These are phyloP conservation scores for Infundibulicybe gibba DNA, from an alignment of 768 basidiomycete species.

Conservation along the genomic window DNA sequence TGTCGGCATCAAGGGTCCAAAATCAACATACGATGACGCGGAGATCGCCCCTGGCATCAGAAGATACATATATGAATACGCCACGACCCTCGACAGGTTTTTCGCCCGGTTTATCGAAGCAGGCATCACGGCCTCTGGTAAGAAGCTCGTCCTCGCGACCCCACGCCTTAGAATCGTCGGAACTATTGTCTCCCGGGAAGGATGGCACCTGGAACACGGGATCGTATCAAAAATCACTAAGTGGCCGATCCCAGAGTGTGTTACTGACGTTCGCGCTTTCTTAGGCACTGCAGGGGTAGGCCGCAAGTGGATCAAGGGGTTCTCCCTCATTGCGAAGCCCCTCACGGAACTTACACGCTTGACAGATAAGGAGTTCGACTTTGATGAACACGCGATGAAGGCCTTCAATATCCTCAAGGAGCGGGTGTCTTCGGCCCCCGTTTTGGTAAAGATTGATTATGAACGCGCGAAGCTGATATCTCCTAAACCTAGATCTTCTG, in stretches of 20 bases:
- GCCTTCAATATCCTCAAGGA: too few species aligned
- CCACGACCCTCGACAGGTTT: slow-evolving; percentile 14
- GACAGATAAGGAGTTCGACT: too few species aligned
- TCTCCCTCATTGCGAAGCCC: slow-evolving; percentile 7
- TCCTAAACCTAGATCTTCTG: slow-evolving; percentile 6
- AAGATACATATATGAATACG: slow-evolving; percentile 23
- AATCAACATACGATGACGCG: slow-evolving; percentile 6
- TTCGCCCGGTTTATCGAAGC: slow-evolving; percentile 16
- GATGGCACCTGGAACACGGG: too few species aligned
- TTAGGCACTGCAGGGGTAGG: slow-evolving; percentile 10
- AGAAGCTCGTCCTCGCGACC: slow-evolving; percentile 18
- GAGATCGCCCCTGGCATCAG: slow-evolving; percentile 17
- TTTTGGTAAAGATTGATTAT: too few species aligned
- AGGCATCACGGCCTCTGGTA: slow-evolving; percentile 27
- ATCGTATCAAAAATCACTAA: slow-evolving; percentile 21
- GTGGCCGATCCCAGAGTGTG: slow-evolving; percentile 15
- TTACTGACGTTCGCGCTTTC: slow-evolving; percentile 11
- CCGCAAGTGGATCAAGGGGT: too few species aligned
- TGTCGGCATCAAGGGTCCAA: slow-evolving; percentile 12
- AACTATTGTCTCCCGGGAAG: slow-evolving; percentile 14
- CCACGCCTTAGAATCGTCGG: slow-evolving; percentile 23
- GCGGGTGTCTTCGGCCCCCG: too few species aligned
- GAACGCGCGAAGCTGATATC: too few species aligned
- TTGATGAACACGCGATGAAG: too few species aligned
- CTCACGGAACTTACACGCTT: slow-evolving; percentile 11